Evolutionary conservation across 768 basidiomycete species (phyloP), one percentile per base, ranked within the genome.

Genomic region (Tephrocybe sp.): DNA sequence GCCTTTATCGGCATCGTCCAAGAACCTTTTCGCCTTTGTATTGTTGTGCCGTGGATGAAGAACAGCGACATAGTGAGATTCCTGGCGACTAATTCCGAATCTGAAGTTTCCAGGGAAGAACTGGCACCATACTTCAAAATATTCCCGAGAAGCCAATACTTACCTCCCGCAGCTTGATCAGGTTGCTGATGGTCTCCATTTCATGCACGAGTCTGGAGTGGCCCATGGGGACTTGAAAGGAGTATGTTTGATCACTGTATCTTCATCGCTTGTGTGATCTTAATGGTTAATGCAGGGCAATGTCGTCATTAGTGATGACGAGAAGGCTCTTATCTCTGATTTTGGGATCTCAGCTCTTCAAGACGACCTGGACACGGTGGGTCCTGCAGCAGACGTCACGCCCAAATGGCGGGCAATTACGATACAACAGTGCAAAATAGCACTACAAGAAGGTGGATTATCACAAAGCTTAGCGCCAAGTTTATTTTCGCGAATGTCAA

Each of bases 191-290:
- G 68, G 63, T 5, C 57, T 69, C 13, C 48, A 59, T 13, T 66
- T 61, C 24, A 35, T 69, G 22, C 61, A 59, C 11, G 16, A 52
- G 31, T 64, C 58, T 19, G 51, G 51, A 4, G 59, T 76, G 22
- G 52, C 72, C 12, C 74, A 76, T 21, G 70, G 74, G 6, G 74
- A 76, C 54, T 25, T 76, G 22, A 76, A 75, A 53, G 66, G 65
- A 25, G 73, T 59, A 44, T 22, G 52, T 32, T n/a, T 32, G n/a
- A n/a, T n/a, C n/a, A 25, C 18, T 24, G 4, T 21, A 4, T 4
- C 3, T 25, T 18, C 35, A n/a, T n/a, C n/a, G n/a, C n/a, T n/a
- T n/a, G n/a, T n/a, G 7, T 25, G 9, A 15, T 9, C 3, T 24
- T 15, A 44, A 16, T 4, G n/a, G 9, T 16, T 16, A 18, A 41